These are phyloP conservation scores for Pseudonectria foliicola DNA, from an alignment of 2,329 filamentous ascomycete genomes.

Conservation along the genomic window DNA sequence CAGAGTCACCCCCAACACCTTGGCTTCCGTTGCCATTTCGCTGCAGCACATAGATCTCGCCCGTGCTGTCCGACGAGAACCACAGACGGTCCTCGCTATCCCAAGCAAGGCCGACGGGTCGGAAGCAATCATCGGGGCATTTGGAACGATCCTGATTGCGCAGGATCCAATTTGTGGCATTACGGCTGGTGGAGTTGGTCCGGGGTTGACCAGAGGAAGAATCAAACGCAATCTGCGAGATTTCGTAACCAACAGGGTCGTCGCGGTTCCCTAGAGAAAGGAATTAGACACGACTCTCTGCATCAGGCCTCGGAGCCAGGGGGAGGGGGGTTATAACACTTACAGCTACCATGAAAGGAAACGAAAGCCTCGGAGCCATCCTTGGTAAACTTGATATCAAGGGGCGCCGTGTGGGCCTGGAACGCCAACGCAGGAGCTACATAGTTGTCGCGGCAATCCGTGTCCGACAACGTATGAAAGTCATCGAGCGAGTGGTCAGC, in stretches of 20 bases:
- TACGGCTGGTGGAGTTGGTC: slow-evolving; percentile 33
- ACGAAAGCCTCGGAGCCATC: slow-evolving; percentile 55
- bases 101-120: slow-evolving; percentile 52
- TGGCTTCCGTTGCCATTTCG: slow-evolving; percentile 6
- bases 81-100: slow-evolving; percentile 49
- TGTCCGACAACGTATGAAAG: slow-evolving; percentile 33
- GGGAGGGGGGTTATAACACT: slow-evolving; percentile 13
- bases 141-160: slow-evolving; percentile 43
- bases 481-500: slow-evolving; percentile 21
- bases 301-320: background rate
- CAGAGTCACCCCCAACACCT: background rate
- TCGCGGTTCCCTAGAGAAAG: slow-evolving; percentile 32
- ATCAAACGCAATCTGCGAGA: slow-evolving; percentile 35
- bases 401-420: slow-evolving; percentile 60
- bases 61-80: slow-evolving; percentile 55
- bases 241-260: slow-evolving; percentile 39
- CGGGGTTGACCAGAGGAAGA: slow-evolving; percentile 33
- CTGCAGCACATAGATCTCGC: slow-evolving; percentile 55
- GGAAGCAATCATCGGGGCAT: slow-evolving; percentile 54
- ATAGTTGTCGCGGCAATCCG: slow-evolving; percentile 35
- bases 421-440: slow-evolving; percentile 50
- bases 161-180: slow-evolving; percentile 45
- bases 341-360: slow-evolving; percentile 66
- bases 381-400: slow-evolving; percentile 61
- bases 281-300: background rate